Evolutionary conservation across 129 eudicot genomes (phyloP), one percentile per base, ranked within the genome.

Genomic region (Lactuca sativa): DNA sequence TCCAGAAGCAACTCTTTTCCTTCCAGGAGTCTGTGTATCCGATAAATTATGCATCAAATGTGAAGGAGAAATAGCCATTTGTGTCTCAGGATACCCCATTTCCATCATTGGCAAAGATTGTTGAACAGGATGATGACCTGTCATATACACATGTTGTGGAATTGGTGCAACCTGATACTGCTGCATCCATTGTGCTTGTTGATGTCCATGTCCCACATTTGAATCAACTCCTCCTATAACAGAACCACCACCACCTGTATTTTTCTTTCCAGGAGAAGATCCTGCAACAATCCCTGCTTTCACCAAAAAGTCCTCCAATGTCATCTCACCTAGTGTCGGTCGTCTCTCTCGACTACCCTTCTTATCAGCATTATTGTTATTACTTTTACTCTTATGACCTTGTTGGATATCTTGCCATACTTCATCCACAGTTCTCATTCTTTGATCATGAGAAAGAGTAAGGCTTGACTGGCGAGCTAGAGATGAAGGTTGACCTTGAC

Each of bases 341-440:
- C 81, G 86, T 57, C 89, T 79, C 43, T 83, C 89, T 11, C 67
- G 81, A 33, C 72, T 67, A 33, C 76, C 68, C 78, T 67, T 84
- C 38, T 72, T 56, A 47, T 81, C 84, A 58, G 37, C 64, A 48
- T 63, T 64, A 37, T 54, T 71, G 25, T 18, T 53, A 25, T 54
- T 62, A 48, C 36, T 72, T 1, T 37, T 62, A 72, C 40, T 56
- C 9, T 49, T 72, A 62, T 84, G 85, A 40, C 93, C 96, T 63
- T 83, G 90, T 69, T 86, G 91, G 58, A 92, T 92, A 71, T 90
- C 92, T 38, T 85, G 88, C 98, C 96, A 89, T 52, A 92, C 91
- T 66, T 92, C 96, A 83, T 89, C 96, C 12, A 92, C 96, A 5
- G 98, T 92, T 82, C 86, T 83, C 66, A 85, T 89, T 66, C 95